These are phyloP conservation scores for Chalciporus sp. DNA, from an alignment of 1,284 basidiomycete species.

Conservation along the genomic window DNA sequence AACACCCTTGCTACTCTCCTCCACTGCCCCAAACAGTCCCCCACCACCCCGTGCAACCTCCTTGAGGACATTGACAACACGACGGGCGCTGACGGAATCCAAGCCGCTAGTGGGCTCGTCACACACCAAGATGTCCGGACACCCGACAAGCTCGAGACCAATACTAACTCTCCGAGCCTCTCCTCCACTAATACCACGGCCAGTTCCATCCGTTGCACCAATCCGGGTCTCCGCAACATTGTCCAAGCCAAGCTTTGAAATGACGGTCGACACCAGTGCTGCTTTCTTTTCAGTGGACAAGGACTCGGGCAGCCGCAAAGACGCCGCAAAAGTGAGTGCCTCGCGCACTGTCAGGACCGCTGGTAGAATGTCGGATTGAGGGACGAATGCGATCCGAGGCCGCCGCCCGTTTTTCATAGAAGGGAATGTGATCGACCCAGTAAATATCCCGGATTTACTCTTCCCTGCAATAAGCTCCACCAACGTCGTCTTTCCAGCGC, in stretches of 20 bases:
- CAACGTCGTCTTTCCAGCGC: conserved; percentile 85
- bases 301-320: conserved; percentile 80
- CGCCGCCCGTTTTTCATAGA: conserved; percentile 31
- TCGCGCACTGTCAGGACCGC: conserved; percentile 82
- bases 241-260: conserved; percentile 76
- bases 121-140: conserved; percentile 79
- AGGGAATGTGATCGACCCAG: conserved; percentile 67
- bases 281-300: conserved; percentile 68
- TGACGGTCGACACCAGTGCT: conserved; percentile 67
- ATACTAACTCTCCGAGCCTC: conserved; percentile 86
- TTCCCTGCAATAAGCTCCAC: conserved; percentile 84
- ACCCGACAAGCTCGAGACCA: conserved; percentile 79
- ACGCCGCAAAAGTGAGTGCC: conserved; percentile 82
- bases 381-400: conserved; percentile 78
- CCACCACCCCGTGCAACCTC: conserved; percentile 67
- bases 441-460: conserved; percentile 67
- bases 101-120: conserved; percentile 85
- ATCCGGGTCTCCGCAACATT: conserved; percentile 75
- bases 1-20: conserved; percentile 23
- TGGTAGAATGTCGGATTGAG: conserved; percentile 83
- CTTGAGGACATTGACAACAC: conserved; percentile 76
- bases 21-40: conserved; percentile 23
- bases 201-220: conserved; percentile 52
- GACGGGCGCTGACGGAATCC: conserved; percentile 85
- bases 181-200: conserved; percentile 83